Percentiles rank a stretch among this genome's conserved stretches.
phyloP scores from a whole-genome alignment of 2,329 filamentous ascomycete genomes.

The Ascochyta rabiei region DNA sequence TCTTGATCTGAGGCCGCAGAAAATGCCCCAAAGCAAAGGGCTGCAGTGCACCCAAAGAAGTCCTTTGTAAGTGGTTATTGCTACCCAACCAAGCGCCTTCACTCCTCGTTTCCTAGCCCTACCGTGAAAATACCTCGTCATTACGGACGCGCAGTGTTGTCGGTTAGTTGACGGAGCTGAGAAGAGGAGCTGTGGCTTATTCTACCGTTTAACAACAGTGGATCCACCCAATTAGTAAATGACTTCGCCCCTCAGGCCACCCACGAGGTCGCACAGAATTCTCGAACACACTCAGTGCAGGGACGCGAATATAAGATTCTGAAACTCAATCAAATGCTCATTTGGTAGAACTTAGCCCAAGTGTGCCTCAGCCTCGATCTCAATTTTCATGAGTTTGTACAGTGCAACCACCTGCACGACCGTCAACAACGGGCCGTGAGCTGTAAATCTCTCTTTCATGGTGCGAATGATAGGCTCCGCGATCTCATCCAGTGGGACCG shows the following conservation, averaged over 20 bases:
- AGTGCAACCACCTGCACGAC: conserved; percentile 28
- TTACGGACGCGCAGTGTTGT: neutral
- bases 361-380: conserved; percentile 34
- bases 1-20: conserved; percentile 13
- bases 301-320: no score
- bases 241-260: neutral
- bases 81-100: conserved; percentile 11
- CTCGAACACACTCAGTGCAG: no score
- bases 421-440: conserved; percentile 33
- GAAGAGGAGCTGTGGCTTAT: neutral
- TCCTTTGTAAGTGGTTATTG: conserved; percentile 22
- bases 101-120: conserved; percentile 15
- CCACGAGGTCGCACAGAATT: neutral
- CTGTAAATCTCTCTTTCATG: conserved; percentile 29
- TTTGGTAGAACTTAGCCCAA: conserved; percentile 7
- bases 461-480: conserved; percentile 21
- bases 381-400: conserved; percentile 31
- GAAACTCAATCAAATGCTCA: neutral
- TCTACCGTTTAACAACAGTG: neutral
- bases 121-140: conserved; percentile 15
- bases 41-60: conserved; percentile 22
- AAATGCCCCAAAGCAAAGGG: conserved; percentile 24
- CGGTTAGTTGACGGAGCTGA: neutral
- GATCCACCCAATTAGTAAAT: conserved; percentile 7
- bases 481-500: conserved; percentile 18